Percentiles rank a stretch among this genome's conserved stretches.
Evolutionary conservation across 148 eudicot genomes (phyloP).

Genomic region (Fagopyrum esculentum): DNA sequence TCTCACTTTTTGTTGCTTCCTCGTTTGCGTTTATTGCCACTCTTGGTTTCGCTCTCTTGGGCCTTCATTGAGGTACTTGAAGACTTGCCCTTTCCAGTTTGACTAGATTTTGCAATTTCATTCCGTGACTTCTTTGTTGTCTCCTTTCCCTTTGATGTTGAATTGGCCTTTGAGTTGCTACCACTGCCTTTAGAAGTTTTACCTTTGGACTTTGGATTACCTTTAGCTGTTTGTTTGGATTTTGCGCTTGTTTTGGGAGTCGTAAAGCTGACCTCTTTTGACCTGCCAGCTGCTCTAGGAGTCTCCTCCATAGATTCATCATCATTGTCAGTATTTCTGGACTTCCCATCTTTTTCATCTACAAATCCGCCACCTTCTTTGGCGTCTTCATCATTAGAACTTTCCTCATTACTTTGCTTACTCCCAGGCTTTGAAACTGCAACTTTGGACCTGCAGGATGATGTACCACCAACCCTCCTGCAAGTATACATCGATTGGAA

Average conservation of each 20-base stretch:
- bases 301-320: constrained; percentile 8
- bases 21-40: constrained; percentile 11
- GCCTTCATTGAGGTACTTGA: neutral
- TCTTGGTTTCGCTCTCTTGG: constrained; percentile 6
- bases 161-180: neutral
- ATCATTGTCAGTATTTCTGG: neutral
- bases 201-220: neutral
- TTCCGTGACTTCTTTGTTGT: neutral
- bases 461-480: constrained; percentile 11
- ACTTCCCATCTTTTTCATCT: neutral
- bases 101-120: constrained; percentile 8
- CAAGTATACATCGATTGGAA: neutral
- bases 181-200: constrained; percentile 6
- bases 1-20: constrained; percentile 10
- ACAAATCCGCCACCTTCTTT: neutral
- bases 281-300: neutral
- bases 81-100: neutral
- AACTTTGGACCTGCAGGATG: constrained; percentile 3
- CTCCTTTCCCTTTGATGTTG: constrained; percentile 7
- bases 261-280: neutral
- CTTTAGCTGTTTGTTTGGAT: constrained; percentile 7
- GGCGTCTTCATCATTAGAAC: constrained; percentile 6
- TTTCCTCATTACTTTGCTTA: constrained; percentile 6
- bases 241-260: constrained; percentile 1
- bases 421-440: constrained; percentile 4